Conservation (phyloP, 768 basidiomycete genomes). For the Suillus lakei region DNA sequence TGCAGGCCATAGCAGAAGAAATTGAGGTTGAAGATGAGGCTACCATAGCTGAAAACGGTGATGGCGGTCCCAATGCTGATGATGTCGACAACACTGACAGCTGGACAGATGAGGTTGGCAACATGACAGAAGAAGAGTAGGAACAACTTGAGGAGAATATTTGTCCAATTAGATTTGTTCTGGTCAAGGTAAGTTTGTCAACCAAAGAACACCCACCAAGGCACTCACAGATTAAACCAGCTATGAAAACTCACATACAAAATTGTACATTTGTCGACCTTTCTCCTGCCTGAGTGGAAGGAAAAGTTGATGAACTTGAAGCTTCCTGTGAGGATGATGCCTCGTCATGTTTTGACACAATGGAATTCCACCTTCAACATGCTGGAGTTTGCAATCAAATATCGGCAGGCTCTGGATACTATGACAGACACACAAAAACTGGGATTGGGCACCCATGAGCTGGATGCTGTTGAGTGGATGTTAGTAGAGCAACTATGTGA, state of each 20-base stretch:
- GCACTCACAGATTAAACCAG: background rate
- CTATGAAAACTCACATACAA: slow-evolving; percentile 16
- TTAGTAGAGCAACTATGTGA: slow-evolving; percentile 25
- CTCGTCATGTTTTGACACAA: slow-evolving; percentile 17
- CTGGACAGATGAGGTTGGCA: slow-evolving; percentile 19
- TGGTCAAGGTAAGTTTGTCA: slow-evolving; percentile 19
- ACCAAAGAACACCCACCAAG: background rate
- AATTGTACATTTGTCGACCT: slow-evolving; percentile 23
- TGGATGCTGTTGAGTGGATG: slow-evolving; percentile 25
- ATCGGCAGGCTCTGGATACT: slow-evolving; percentile 25
- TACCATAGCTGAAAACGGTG: background rate
- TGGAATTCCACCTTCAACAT: slow-evolving; percentile 29
- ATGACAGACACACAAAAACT: slow-evolving; percentile 20
- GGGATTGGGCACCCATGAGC: slow-evolving; percentile 17
- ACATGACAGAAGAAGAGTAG: slow-evolving; percentile 12
- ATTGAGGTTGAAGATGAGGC: background rate
- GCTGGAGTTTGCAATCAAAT: slow-evolving; percentile 23
- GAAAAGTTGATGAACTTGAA: slow-evolving; percentile 11
- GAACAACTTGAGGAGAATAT: slow-evolving; percentile 7
- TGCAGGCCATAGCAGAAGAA: background rate
- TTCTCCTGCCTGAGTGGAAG: slow-evolving; percentile 28
- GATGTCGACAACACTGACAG: slow-evolving; percentile 12
- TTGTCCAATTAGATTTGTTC: background rate
- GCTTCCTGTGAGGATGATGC: slow-evolving; percentile 10
- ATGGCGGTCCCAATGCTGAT: background rate